Percentiles rank a stretch among this genome's conserved stretches.
Evolutionary conservation across 2,329 filamentous ascomycete genomes (phyloP).

Genomic region (Stachybotrys echinatus): DNA sequence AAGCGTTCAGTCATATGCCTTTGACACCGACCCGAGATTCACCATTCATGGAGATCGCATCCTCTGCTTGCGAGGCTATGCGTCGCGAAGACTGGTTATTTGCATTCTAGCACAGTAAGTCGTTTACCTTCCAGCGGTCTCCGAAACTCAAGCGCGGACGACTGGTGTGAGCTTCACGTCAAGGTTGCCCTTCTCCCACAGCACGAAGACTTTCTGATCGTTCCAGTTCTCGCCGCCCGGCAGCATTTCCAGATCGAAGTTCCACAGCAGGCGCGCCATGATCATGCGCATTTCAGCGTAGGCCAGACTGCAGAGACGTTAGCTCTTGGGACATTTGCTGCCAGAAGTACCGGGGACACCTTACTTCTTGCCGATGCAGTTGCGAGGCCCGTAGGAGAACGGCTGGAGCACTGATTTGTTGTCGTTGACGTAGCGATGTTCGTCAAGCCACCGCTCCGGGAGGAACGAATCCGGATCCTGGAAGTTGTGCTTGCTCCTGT

Average conservation of each 20-base stretch:
- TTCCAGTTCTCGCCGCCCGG: slow-evolving; percentile 7
- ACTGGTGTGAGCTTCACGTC: not conserved
- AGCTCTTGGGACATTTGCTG: not conserved
- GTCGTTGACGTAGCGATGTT: not conserved
- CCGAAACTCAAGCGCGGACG: not conserved
- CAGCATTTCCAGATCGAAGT: slow-evolving; percentile 11
- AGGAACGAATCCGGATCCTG: slow-evolving; percentile 11
- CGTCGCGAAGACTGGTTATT: no score
- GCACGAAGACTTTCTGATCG: slow-evolving; percentile 12
- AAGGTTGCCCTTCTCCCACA: slow-evolving; percentile 11
- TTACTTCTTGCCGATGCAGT: slow-evolving; percentile 1
- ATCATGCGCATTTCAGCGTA: slow-evolving; percentile 12
- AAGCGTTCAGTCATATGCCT: no score
- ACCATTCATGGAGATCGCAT: no score
- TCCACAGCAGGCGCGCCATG: slow-evolving; percentile 10
- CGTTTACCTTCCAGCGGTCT: no score
- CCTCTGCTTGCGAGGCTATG: no score
- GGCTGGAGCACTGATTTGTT: not conserved
- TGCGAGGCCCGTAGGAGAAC: not conserved
- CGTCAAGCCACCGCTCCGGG: slow-evolving; percentile 11
- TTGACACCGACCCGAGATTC: no score
- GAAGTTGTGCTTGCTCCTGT: not conserved
- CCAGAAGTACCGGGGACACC: not conserved
- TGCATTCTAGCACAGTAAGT: no score
- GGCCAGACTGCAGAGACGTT: slow-evolving; percentile 7